Percentiles rank a stretch among this genome's conserved stretches.
phyloP scores from a whole-genome alignment of 345 rosid genomes.

The Citrus reticulata region DNA sequence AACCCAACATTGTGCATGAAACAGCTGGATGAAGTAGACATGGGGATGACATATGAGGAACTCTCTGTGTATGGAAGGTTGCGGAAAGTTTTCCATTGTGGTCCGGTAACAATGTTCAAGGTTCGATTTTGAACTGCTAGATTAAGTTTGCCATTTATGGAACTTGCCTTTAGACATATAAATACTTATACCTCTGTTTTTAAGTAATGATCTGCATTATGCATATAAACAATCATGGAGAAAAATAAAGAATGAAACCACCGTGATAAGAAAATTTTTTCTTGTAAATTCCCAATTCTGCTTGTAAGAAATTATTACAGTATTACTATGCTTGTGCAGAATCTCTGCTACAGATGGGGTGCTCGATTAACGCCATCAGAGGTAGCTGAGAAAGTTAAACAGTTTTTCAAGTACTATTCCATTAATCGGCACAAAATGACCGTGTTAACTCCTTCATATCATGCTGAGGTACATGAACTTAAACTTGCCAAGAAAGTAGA shows the following conservation, averaged over 20 bases:
- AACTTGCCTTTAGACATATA: neutral
- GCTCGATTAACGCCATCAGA: slow-evolving; percentile 67
- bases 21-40: slow-evolving; percentile 88
- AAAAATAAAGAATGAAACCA: neutral
- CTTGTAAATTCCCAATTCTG: neutral
- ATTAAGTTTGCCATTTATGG: too few relatives aligned
- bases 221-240: neutral
- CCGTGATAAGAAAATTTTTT: neutral
- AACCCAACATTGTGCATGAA: slow-evolving; percentile 16
- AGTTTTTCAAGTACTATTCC: slow-evolving; percentile 92
- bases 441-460: slow-evolving; percentile 87
- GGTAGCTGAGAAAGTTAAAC: slow-evolving; percentile 88
- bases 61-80: slow-evolving; percentile 82
- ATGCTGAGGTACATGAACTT: slow-evolving; percentile 68
- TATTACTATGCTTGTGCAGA: slow-evolving; percentile 36
- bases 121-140: slow-evolving; percentile 27
- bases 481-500: neutral
- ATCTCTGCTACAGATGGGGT: slow-evolving; percentile 94
- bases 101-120: slow-evolving; percentile 99
- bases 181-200: neutral
- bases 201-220: neutral
- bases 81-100: slow-evolving; percentile 77
- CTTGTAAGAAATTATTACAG: slow-evolving; percentile 1
- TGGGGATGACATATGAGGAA: slow-evolving; percentile 95
- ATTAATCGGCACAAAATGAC: slow-evolving; percentile 97